phyloP scores from a whole-genome alignment of 768 basidiomycete species.

The Pisolithus sp. region DNA sequence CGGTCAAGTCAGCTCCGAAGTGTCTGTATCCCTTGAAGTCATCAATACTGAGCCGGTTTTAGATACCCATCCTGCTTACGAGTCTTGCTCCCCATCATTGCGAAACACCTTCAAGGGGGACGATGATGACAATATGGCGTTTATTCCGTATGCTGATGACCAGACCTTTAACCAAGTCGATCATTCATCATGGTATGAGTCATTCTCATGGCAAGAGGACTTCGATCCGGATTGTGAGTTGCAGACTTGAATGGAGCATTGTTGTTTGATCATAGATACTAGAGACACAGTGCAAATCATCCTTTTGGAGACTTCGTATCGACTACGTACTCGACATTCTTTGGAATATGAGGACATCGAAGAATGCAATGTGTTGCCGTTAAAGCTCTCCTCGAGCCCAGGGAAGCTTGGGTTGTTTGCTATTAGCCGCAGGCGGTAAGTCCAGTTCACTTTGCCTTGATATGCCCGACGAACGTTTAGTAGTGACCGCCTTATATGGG shows the following conservation, averaged over 20 bases:
- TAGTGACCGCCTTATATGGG: conserved; percentile 29
- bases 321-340: conserved; percentile 32
- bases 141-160: conserved; percentile 61
- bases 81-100: conserved; percentile 46
- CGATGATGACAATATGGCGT: conserved; percentile 50
- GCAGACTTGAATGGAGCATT: neutral
- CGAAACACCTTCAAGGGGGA: conserved; percentile 50
- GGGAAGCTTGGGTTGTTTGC: conserved; percentile 24
- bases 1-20: conserved; percentile 7
- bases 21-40: conserved; percentile 11
- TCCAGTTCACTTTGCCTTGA: conserved; percentile 15
- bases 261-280: conserved; percentile 17
- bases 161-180: conserved; percentile 37
- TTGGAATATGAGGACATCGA: conserved; percentile 44
- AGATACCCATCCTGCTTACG: conserved; percentile 39
- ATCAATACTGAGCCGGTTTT: conserved; percentile 8
- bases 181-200: conserved; percentile 38
- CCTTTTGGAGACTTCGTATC: conserved; percentile 39
- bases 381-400: conserved; percentile 24
- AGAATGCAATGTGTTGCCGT: conserved; percentile 39
- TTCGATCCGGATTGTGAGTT: conserved; percentile 37
- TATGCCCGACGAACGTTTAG: conserved; percentile 3
- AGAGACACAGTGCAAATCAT: conserved; percentile 42
- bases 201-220: conserved; percentile 46
- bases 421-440: conserved; percentile 16